These are phyloP conservation scores for Ceratocystis lukuohia DNA, from an alignment of 2,329 filamentous ascomycete genomes.

Conservation along the genomic window DNA sequence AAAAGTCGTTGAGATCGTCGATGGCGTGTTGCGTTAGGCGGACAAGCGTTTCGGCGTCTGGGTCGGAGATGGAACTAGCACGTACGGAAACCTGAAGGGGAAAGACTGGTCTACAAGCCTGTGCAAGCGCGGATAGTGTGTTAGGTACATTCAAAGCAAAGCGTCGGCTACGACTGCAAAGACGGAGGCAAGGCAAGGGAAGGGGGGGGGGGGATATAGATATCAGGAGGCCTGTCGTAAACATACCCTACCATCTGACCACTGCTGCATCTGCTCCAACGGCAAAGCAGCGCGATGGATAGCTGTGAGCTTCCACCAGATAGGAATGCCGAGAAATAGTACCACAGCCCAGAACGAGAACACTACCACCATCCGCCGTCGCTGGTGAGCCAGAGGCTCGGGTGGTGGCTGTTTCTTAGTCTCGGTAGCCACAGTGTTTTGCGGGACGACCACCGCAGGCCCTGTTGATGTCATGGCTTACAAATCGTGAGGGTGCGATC, in stretches of 20 bases:
- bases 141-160: conserved; percentile 1
- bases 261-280: conserved; percentile 72
- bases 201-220: background rate
- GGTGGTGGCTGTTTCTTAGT: conserved; percentile 47
- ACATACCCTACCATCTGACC: conserved; percentile 76
- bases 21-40: conserved; percentile 74
- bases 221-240: background rate
- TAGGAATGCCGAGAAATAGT: conserved; percentile 67
- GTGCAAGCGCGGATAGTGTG: background rate
- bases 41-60: conserved; percentile 60
- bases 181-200: background rate
- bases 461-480: conserved; percentile 1
- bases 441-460: background rate
- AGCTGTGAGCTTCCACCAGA: conserved; percentile 92
- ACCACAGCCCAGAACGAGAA: conserved; percentile 85
- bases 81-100: conserved; percentile 71
- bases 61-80: conserved; percentile 48
- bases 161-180: background rate
- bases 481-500: background rate
- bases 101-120: conserved; percentile 82
- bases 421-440: background rate
- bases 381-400: conserved; percentile 56
- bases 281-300: conserved; percentile 81
- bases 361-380: conserved; percentile 61
- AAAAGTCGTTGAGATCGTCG: conserved; percentile 76